Conservation (phyloP, 2,329 filamentous ascomycete species). For the Fusarium longipes region DNA sequence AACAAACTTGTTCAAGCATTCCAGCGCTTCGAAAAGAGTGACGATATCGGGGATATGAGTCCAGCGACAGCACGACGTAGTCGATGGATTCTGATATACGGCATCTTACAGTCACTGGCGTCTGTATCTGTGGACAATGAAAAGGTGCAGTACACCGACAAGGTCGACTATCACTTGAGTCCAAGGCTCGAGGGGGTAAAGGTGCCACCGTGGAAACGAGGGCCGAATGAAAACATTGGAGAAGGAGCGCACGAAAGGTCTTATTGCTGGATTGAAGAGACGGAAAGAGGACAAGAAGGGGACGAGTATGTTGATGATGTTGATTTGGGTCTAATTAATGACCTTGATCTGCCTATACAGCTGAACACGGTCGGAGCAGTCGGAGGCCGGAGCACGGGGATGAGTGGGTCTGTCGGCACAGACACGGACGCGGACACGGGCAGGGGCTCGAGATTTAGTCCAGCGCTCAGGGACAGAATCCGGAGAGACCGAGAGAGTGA, state of each 20-base stretch:
- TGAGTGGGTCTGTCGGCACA: conserved; percentile 19
- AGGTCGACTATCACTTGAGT: conserved; percentile 67
- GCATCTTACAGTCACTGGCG: conserved; percentile 68
- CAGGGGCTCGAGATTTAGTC: conserved; percentile 9
- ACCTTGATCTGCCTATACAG: conserved; percentile 23
- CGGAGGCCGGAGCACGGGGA: conserved; percentile 18
- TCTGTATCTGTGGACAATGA: conserved; percentile 69
- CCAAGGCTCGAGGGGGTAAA: conserved; percentile 57
- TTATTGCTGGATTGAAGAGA: conserved; percentile 62
- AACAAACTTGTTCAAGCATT: conserved; percentile 68
- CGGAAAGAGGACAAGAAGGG: conserved; percentile 31
- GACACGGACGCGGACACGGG: neutral
- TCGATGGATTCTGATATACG: conserved; percentile 71
- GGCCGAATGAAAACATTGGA: conserved; percentile 32
- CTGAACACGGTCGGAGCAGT: conserved; percentile 14
- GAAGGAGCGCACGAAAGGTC: conserved; percentile 62
- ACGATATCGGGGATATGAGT: conserved; percentile 62
- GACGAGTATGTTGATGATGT: conserved; percentile 18
- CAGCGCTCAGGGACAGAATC: conserved; percentile 1
- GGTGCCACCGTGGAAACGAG: conserved; percentile 65
- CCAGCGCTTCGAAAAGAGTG: conserved; percentile 66
- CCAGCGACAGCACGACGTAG: conserved; percentile 67
- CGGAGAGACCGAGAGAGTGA: conserved; percentile 16
- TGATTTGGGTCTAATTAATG: conserved; percentile 9
- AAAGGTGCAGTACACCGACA: conserved; percentile 62